Percentiles rank a stretch among this genome's conserved stretches.
Conservation (phyloP, 805 yeast genomes). For the Debaryomyces tyrocola region DNA sequence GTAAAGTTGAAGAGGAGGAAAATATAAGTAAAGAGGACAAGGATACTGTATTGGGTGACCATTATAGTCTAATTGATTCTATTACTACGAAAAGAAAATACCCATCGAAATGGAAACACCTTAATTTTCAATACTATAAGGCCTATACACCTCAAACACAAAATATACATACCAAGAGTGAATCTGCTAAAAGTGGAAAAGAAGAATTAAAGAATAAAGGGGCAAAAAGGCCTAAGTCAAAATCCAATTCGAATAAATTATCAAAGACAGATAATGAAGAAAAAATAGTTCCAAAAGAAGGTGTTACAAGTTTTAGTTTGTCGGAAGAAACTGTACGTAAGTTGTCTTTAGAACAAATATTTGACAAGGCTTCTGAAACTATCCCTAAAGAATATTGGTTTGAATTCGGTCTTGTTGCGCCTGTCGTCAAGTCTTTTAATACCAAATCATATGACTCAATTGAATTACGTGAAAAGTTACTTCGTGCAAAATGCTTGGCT, state of each 20-base stretch:
- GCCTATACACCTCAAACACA: constrained; percentile 7
- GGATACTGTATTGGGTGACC: constrained; percentile 30
- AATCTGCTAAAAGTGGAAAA: background rate
- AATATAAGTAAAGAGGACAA: constrained; percentile 11
- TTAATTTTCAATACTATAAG: constrained; percentile 53
- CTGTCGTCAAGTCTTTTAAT: constrained; percentile 73
- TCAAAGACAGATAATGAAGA: background rate
- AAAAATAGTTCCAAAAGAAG: constrained; percentile 30
- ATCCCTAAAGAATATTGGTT: constrained; percentile 66
- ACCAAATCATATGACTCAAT: constrained; percentile 53
- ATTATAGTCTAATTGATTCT: constrained; percentile 48
- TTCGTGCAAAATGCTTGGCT: constrained; percentile 65
- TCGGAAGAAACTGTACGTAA: constrained; percentile 58
- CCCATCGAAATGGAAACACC: constrained; percentile 57
- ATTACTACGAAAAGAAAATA: constrained; percentile 40
- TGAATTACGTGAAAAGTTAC: constrained; percentile 55
- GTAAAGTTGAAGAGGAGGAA: constrained; percentile 10
- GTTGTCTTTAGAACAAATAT: constrained; percentile 58
- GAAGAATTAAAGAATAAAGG: constrained; percentile 7
- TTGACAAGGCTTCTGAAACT: constrained; percentile 54
- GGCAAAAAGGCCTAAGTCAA: constrained; percentile 1
- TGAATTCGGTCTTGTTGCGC: constrained; percentile 60
- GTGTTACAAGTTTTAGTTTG: constrained; percentile 51
- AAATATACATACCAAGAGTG: constrained; percentile 8
- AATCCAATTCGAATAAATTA: constrained; percentile 1